phyloP scores from a whole-genome alignment of 768 basidiomycete species.

The Lanmaoa rubissima region DNA sequence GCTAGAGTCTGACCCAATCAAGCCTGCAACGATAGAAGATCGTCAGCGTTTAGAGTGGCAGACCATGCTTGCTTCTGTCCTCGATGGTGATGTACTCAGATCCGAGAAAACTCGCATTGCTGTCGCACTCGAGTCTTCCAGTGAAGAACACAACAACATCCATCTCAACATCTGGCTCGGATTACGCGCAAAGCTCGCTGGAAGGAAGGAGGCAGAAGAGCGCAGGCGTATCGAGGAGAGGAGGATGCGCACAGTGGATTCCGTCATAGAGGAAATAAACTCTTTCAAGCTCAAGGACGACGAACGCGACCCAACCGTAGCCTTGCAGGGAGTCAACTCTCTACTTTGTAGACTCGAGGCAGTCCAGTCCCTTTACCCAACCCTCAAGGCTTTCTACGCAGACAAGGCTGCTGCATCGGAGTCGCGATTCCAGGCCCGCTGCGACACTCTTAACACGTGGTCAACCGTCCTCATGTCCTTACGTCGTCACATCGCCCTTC shows the following conservation, averaged over 20 bases:
- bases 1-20: conserved; percentile 60
- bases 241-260: conserved; percentile 75
- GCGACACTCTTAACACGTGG: conserved; percentile 91
- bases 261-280: conserved; percentile 80
- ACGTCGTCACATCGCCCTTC: conserved; percentile 72
- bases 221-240: conserved; percentile 78
- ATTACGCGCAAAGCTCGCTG: conserved; percentile 82
- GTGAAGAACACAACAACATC: conserved; percentile 65
- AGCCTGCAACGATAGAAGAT: conserved; percentile 70
- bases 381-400: conserved; percentile 69
- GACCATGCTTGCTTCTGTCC: conserved; percentile 89
- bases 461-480: conserved; percentile 83
- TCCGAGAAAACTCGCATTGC: conserved; percentile 94
- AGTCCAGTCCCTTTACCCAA: conserved; percentile 86
- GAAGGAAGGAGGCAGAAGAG: conserved; percentile 80
- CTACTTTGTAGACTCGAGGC: conserved; percentile 75
- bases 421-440: conserved; percentile 69
- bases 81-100: conserved; percentile 91
- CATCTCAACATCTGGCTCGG: conserved; percentile 84
- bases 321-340: conserved; percentile 59
- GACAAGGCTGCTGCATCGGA: conserved; percentile 76
- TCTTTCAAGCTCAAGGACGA: conserved; percentile 61
- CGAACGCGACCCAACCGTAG: conserved; percentile 37
- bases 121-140: conserved; percentile 66
- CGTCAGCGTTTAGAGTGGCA: conserved; percentile 93